Evolutionary conservation across 2,329 filamentous ascomycete genomes (phyloP), one percentile per base, ranked within the genome.

Genomic region (Talaromyces sp.): DNA sequence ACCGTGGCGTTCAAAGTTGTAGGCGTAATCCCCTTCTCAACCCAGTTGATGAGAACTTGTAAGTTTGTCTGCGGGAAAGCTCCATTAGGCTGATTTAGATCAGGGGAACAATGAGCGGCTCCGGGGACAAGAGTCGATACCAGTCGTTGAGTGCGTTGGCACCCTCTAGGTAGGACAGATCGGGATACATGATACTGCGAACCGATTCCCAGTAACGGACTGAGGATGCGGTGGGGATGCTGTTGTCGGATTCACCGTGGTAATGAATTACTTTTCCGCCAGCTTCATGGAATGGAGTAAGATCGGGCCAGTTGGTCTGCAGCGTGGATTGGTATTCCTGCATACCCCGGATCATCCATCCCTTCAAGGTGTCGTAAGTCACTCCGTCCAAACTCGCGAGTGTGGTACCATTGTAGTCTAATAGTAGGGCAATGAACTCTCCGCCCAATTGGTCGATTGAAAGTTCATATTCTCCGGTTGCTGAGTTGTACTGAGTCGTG

Each of bases 181-280:
- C 68, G 2, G 80, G 76, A 71, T 83, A 83, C 82, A 86, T 84
- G 73, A 81, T 76, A 3, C 69, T 70, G 10, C 43, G 43, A 22
- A 47, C 43, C 13, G 19, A 47, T 2, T 47, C 43, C 43, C 43
- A 47, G 10, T 47, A 47, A 15, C 43, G 43, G 10, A 47, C 43
- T 6, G 43, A 47, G 3, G 43, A 47, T 47, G 43, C 43, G 19
- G 43, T 47, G 1, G 43, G 43, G 11, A 47, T 5, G 13, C 43
- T 47, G 43, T 22, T 13, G 19, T 47, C 43, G 19, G 43, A 47
- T 47, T 47, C 43, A 25, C 43, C 43, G 43, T 47, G 85, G 76
- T 81, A 86, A 72, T 87, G 84, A 11, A 88, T 74, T 3, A 88
- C 73, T 73, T 88, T 88, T 61, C 83, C 85, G 27, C 85, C 85